These are phyloP conservation scores for Suillus discolor DNA, from an alignment of 768 basidiomycete genomes.

Conservation along the genomic window DNA sequence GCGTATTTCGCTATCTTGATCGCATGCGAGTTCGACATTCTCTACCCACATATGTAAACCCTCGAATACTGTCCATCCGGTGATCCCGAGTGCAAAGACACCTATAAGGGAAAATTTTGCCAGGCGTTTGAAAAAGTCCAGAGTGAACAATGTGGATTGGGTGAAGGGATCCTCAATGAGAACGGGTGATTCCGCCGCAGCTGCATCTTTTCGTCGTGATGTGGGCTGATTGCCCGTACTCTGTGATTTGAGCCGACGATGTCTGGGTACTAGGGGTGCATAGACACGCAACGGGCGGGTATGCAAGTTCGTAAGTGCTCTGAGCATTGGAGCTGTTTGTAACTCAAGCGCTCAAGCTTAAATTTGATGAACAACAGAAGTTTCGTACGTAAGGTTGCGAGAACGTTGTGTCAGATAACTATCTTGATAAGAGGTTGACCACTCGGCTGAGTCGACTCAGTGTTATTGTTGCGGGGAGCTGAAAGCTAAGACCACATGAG, in stretches of 20 bases:
- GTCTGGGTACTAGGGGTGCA: neutral
- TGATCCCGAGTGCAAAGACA: constrained; percentile 43
- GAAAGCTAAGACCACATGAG: constrained; percentile 3
- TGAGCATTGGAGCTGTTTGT: constrained; percentile 17
- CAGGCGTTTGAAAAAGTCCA: constrained; percentile 49
- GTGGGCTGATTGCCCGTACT: constrained; percentile 10
- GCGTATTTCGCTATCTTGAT: constrained; percentile 52
- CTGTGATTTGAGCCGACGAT: constrained; percentile 21
- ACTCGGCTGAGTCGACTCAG: neutral
- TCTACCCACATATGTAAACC: constrained; percentile 68
- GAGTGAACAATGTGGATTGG: constrained; percentile 38
- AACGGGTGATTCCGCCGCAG: constrained; percentile 10
- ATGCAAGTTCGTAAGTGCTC: constrained; percentile 10
- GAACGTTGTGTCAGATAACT: neutral
- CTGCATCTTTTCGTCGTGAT: constrained; percentile 11
- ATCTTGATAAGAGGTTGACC: neutral
- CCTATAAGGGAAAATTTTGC: constrained; percentile 52
- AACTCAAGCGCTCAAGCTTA: neutral
- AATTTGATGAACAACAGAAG: neutral
- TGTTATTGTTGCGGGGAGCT: neutral
- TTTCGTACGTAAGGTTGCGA: neutral
- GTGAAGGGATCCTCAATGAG: constrained; percentile 38
- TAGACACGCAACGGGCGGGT: constrained; percentile 13
- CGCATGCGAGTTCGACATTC: constrained; percentile 46
- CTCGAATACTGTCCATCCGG: constrained; percentile 53